Base-by-base conservation (phyloP, 2,329 filamentous ascomycete species). In the Aureobasidium leucospermi region DNA sequence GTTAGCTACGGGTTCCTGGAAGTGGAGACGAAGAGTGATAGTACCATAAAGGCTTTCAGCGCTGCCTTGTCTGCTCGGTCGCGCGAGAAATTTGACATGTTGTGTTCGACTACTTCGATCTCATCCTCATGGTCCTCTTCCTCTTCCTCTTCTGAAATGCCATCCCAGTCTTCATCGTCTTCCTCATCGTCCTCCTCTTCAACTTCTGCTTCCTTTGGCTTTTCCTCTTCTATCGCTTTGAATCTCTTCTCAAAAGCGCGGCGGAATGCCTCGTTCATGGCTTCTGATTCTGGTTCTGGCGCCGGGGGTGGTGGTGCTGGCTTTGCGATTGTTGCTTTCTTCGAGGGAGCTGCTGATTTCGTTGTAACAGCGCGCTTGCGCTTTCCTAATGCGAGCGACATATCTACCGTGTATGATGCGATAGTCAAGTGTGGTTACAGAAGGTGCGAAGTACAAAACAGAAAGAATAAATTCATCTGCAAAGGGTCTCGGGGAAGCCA, bases 211-310 rank as follows among this genome's bases (percentile, higher is more conserved):
- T 69, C 68, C 48, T 66, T 63, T 38, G 19, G 61, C 61, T 63
- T 70, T 6, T 60, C 41, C 34, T 53, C 42, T 23, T 47, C 78
- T 41, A 96, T 73, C 8, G 93, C 90, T 70, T 85, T 83, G 76
- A 96, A 97, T 69, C 88, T 86, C 31, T 89, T 84, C 74, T 96
- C 94, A 70, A 97, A 97, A 70, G 93, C 88, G 66, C 84, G 84
- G 60, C 86, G 85, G 68, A 99, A 89, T 60, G 92, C 81, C 9
- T 58, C 55, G 10, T 49, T 43, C 36, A 58, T 13, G 59, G 87
- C 89, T 66, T 89, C 85, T 3, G 64, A 63, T 45, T 63, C 53
- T 34, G 58, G 16, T 61, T 63, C 59, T 31, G 60, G 45, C 36
- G 60, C 59, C 6, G 46, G 58, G 7, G 60, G 53, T 28, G 39